phyloP scores from a whole-genome alignment of 805 yeast species.

The Candida pini region DNA sequence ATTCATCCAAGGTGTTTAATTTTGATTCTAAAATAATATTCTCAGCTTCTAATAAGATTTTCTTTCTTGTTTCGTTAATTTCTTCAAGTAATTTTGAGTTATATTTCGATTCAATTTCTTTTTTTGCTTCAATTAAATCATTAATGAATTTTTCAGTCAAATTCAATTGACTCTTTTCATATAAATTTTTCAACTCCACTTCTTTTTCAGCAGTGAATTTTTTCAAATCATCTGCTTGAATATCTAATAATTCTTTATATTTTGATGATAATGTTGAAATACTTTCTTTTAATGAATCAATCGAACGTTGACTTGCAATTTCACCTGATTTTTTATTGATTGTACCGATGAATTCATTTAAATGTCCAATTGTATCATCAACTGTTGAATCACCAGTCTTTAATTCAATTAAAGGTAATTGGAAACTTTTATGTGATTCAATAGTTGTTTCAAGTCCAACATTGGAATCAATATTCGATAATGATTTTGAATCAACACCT shows the following conservation, averaged over 20 bases:
- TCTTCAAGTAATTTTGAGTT: slow-evolving; percentile 54
- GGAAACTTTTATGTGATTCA: slow-evolving; percentile 5
- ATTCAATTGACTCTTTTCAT: slow-evolving; percentile 38
- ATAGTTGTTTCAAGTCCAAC: slow-evolving; percentile 9
- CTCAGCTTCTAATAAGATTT: slow-evolving; percentile 63
- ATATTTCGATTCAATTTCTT: slow-evolving; percentile 54
- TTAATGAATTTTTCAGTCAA: slow-evolving; percentile 53
- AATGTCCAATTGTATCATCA: slow-evolving; percentile 27
- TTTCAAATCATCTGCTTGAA: slow-evolving; percentile 17
- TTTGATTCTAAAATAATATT: slow-evolving; percentile 66
- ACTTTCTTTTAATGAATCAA: slow-evolving; percentile 19
- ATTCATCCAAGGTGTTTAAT: slow-evolving; percentile 61
- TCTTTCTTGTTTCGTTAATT: slow-evolving; percentile 59
- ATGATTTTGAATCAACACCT: slow-evolving; percentile 22
- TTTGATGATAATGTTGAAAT: slow-evolving; percentile 18
- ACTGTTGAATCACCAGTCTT: slow-evolving; percentile 28
- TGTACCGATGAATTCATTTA: slow-evolving; percentile 32
- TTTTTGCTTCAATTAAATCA: slow-evolving; percentile 59
- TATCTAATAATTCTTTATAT: slow-evolving; percentile 13
- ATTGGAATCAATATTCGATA: slow-evolving; percentile 5
- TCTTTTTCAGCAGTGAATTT: slow-evolving; percentile 24
- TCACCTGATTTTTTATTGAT: slow-evolving; percentile 20
- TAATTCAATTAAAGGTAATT: slow-evolving; percentile 28
- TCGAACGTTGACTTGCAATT: slow-evolving; percentile 17
- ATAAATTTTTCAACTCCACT: slow-evolving; percentile 24